A percentile compares a stretch with the other conserved stretches of the same genome.
phyloP scores from a whole-genome alignment of 768 basidiomycete species.

The Postia placenta region DNA sequence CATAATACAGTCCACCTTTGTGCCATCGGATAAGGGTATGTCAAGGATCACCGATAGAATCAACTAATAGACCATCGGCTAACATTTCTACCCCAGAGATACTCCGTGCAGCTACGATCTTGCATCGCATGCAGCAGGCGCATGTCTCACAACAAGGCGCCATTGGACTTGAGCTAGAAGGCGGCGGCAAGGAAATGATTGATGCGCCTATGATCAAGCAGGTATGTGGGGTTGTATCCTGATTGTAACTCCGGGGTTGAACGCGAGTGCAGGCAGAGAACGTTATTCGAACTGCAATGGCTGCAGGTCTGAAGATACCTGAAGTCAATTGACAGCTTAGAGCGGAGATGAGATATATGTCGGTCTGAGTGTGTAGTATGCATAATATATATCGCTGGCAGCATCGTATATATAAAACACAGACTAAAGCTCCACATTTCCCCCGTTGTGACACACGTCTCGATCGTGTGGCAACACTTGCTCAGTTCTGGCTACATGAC shows the following conservation, averaged over 20 bases:
- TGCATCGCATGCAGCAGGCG: conserved; percentile 57
- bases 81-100: conserved; percentile 48
- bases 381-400: no score
- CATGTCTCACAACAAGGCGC: conserved; percentile 54
- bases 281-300: conserved; percentile 43
- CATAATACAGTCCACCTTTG: conserved; percentile 71
- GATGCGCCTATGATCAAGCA: conserved; percentile 90
- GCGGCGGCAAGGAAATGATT: conserved; percentile 70
- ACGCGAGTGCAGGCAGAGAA: conserved; percentile 37
- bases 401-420: no score
- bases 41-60: background rate
- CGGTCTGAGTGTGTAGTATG: no score
- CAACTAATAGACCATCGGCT: background rate
- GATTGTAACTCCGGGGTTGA: background rate
- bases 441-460: no score
- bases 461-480: no score
- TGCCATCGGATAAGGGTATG: conserved; percentile 65
- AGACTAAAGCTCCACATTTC: no score
- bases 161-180: conserved; percentile 58
- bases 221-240: conserved; percentile 27
- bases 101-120: conserved; percentile 64
- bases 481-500: no score
- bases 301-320: conserved; percentile 52
- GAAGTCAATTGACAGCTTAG: conserved; percentile 22
- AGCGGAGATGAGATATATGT: no score